Percentiles rank a stretch among this genome's conserved stretches.
phyloP scores from a whole-genome alignment of 2,329 filamentous ascomycete species.

The Penicillium sp. region DNA sequence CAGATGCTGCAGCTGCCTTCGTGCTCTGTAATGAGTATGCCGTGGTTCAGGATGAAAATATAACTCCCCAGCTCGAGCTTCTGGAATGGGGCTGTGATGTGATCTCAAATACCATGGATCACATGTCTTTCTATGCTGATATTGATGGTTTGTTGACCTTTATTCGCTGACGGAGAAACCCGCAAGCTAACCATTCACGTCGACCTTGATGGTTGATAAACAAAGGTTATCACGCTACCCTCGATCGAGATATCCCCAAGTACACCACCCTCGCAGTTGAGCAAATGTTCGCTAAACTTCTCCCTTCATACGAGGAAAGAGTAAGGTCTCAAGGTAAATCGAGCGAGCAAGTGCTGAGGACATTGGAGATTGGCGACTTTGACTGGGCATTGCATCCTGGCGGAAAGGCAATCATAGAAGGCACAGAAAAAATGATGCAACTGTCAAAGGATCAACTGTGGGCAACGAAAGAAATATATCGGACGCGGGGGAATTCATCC shows the following conservation, averaged over 20 bases:
- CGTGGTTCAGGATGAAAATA: not conserved
- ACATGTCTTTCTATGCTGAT: not conserved
- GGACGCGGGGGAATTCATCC: conserved; percentile 1
- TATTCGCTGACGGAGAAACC: not conserved
- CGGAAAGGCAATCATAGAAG: not conserved
- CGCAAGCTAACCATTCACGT: not conserved
- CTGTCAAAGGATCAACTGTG: not conserved
- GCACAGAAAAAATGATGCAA: not conserved
- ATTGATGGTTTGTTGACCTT: not conserved
- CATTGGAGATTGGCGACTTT: not conserved
- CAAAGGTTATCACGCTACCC: not conserved
- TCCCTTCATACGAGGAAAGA: not conserved
- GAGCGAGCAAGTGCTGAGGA: not conserved
- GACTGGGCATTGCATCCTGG: conserved; percentile 6
- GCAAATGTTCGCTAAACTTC: conserved; percentile 2
- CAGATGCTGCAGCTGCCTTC: conserved; percentile 2
- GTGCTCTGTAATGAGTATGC: conserved; percentile 5
- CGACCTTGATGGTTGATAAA: not conserved
- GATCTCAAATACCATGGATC: not conserved
- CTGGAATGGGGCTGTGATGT: conserved; percentile 1
- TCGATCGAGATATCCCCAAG: not conserved
- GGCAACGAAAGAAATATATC: conserved; percentile 1
- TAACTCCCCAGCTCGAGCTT: not conserved
- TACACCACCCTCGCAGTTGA: not conserved
- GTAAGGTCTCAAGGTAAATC: not conserved